phyloP scores from a whole-genome alignment of 1,284 basidiomycete genomes.

The Uromyces viciae-fabae region DNA sequence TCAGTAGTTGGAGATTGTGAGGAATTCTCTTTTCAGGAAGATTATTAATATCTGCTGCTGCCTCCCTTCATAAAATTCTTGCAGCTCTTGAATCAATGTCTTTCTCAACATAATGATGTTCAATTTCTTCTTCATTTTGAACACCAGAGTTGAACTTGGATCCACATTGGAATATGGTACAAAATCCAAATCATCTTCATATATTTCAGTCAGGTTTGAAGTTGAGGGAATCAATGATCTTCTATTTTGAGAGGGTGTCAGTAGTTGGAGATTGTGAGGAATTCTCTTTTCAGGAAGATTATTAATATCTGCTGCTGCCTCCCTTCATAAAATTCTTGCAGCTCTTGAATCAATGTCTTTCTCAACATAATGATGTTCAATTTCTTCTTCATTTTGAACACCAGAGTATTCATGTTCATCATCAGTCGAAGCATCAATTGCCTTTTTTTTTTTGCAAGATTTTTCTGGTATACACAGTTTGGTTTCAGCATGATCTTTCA shows the following conservation, averaged over 20 bases:
- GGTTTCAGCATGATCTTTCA: not conserved
- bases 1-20: not conserved
- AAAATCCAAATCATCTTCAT: no score
- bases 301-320: not conserved
- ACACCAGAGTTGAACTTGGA: not conserved
- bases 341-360: not conserved
- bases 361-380: not conserved
- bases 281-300: not conserved
- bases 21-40: not conserved
- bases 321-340: not conserved
- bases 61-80: not conserved
- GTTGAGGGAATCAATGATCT: no score
- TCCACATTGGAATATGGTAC: no score
- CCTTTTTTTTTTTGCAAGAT: not conserved
- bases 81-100: constrained; percentile 1
- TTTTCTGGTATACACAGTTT: constrained; percentile 1
- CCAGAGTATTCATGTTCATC: not conserved
- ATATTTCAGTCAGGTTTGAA: no score
- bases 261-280: no score
- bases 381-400: not conserved
- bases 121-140: not conserved
- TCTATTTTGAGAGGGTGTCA: no score
- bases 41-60: not conserved
- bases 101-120: not conserved
- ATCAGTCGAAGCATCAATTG: not conserved